Base-by-base conservation (phyloP, 345 rosid species). In the Corymbia maculata region DNA sequence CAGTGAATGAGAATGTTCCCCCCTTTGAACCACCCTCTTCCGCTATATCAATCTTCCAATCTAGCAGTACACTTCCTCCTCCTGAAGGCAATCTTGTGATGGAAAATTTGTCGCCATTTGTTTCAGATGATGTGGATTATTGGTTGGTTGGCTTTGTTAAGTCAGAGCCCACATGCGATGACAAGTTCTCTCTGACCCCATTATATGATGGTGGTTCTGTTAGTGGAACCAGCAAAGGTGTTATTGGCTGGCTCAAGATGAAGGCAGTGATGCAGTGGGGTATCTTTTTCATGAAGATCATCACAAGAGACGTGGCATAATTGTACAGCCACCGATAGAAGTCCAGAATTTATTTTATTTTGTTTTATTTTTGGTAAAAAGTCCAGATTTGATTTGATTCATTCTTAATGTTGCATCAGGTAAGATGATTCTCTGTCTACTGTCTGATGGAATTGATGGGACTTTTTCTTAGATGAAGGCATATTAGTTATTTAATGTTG, bases 81-180 rank as follows among this genome's bases (percentile, higher is more conserved):
- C 66, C 10, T 10, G 28, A 4, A 57, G 66, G 6, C 13, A 57
- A 57, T 11, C 6, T 24, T 4, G 13, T 10, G 14, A 24, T 57
- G n/a, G 66, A 1, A 24, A 1, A 5, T 11, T 1, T 4, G 11
- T 4, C 30, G 26, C 55, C 3, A 6, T 6, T 10, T 59, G 12
- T 8, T 24, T 57, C 28, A 26, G 30, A 21, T 3, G 13, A 57
- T 57, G 2, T 24, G 52, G 52, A 51, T 52, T 52, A 1, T n/a
- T n/a, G n/a, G n/a, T 2, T 15, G 5, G 53, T 15, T 13, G 14
- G 52, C 52, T 51, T 4, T 12, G 1, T 51, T 51, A 13, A 14
- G 52, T 4, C 52, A 51, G 22, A 52, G 8, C 55, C 55, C 55
- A 52, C 1, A 17, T 52, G 6, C 53, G 53, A 52, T 52, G 19